Percentiles rank a stretch among this genome's conserved stretches.
These are phyloP conservation scores for Colletotrichum euphorbiae DNA, from an alignment of 2,329 filamentous ascomycete species.

Conservation along the genomic window DNA sequence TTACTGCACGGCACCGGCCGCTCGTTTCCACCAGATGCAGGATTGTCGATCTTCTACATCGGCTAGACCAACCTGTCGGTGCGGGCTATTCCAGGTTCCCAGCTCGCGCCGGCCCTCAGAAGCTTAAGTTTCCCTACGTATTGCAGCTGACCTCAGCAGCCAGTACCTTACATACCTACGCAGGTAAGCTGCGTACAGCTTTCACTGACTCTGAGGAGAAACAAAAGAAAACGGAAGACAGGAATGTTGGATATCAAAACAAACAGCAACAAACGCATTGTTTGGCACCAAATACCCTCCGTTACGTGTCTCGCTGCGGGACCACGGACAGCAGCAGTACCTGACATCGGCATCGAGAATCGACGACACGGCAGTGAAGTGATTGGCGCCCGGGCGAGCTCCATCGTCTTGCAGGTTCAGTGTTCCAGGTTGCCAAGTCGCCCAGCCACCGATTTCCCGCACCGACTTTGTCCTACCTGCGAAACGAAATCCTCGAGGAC, in stretches of 20 bases:
- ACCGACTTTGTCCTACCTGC: slow-evolving; percentile 10
- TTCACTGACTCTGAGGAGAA: too few species aligned
- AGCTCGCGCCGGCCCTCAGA: neutral
- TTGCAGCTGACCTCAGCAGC: neutral
- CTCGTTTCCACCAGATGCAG: slow-evolving; percentile 6
- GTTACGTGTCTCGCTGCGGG: slow-evolving; percentile 31
- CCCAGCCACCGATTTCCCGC: slow-evolving; percentile 39
- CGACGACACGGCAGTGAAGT: slow-evolving; percentile 30
- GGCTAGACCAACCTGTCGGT: neutral
- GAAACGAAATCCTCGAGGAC: slow-evolving; percentile 3
- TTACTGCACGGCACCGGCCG: slow-evolving; percentile 1
- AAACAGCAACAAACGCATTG: slow-evolving; percentile 18
- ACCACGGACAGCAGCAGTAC: slow-evolving; percentile 15
- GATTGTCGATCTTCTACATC: slow-evolving; percentile 1
- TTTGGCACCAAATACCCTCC: slow-evolving; percentile 15
- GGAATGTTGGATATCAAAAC: neutral
- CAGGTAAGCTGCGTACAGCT: neutral
- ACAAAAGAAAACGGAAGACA: neutral
- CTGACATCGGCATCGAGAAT: slow-evolving; percentile 17
- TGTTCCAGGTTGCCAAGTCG: slow-evolving; percentile 14
- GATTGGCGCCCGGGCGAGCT: slow-evolving; percentile 17
- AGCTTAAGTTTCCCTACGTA: slow-evolving; percentile 11
- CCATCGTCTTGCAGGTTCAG: slow-evolving; percentile 36
- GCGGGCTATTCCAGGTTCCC: neutral
- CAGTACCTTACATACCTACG: neutral